Base-by-base conservation (phyloP, 805 yeast species). In the Starmerella ratchasimensis region DNA sequence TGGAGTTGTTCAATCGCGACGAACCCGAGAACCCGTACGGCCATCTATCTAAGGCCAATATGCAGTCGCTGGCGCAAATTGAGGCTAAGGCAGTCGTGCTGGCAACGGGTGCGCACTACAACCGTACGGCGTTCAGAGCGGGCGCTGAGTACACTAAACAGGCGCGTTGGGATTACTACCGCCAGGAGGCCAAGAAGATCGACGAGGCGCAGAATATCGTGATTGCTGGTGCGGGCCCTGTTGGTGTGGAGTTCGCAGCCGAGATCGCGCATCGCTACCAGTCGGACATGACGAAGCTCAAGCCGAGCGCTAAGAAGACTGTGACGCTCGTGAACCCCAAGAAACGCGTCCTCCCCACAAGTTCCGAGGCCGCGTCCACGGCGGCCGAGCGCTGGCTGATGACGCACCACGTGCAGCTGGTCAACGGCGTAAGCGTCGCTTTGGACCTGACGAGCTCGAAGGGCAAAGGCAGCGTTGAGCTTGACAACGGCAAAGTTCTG, bases 181-280 rank as follows among this genome's bases (percentile, higher is more conserved):
- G 25, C 26, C 27, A 29, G 27, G 27, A 7, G 17, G 39, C 31
- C 9, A 23, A 5, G 13, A 15, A 11, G n/a, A 24, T 37, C 21
- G 20, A n/a, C 13, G 23, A 17, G 13, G 24, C 20, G 10, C 5
- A 18, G 23, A 4, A 9, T 8, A 37, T 37, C 22, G 36, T 31
- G 13, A 15, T 37, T 14, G 36, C 25, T 5, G 39, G 39, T 23
- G 39, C 27, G 9, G 39, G 39, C 5, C 39, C 39, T 7, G 27
- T 23, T n/a, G 36, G 39, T 9, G 39, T 37, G 10, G 39, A 37
- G 32, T 37, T 37, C n/a, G 39, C 39, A 5, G 39, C 39, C 15
- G 39, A 37, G 31, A 31, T 37, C 14, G 32, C 31, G 23, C 9
- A 17, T 21, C 5, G 18, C 36, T 31, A 37, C 32, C 19, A 9